Evolutionary conservation across 2,329 filamentous ascomycete genomes (phyloP), one percentile per base, ranked within the genome.

Genomic region (Grosmannia penicillata): DNA sequence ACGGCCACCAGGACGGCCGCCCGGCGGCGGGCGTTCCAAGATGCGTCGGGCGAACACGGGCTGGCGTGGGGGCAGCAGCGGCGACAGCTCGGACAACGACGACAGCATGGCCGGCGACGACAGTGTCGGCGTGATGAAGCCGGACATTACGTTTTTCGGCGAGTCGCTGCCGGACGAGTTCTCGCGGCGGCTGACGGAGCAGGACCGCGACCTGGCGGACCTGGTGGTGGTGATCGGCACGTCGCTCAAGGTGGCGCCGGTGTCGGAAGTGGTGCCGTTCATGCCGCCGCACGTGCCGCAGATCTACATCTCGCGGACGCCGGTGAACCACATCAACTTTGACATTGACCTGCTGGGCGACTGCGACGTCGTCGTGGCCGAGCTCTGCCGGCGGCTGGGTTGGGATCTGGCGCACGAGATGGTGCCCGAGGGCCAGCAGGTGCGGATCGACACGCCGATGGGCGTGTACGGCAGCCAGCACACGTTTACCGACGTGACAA

Each of bases 121-220:
- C 28, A 75, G 76, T 3, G 66, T 70, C 34, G 85, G 83, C 40
- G 76, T 93, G 54, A 93, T 93, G 85, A 94, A 82, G 68, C 91
- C 91, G 8, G 89, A 96, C 61, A 96, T 98, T 53, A 96, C 85
- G 33, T 96, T 98, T 64, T 96, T 96, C 52, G 89, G 89, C 48
- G 91, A 98, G 61, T 70, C 78, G 36, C 76, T 98, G 1, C 87
- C 89, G 0, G 76, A 83, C 49, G 72, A 75, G 48, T 98, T 98
- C 58, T 82, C 81, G 41, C 66, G 74, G 36, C 79, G 87, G 8
- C 71, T 96, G 13, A 75, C 82, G n/a, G 70, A 83, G 43, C 72
- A 84, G 49, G 91, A 98, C 57, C 75, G 76, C 42, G 74, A 84
- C 46, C 66, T 72, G 41, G 83, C 82, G 2, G 91, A 98, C 55